Conservation (phyloP, 345 rosid species). For the Durio zibethinus region DNA sequence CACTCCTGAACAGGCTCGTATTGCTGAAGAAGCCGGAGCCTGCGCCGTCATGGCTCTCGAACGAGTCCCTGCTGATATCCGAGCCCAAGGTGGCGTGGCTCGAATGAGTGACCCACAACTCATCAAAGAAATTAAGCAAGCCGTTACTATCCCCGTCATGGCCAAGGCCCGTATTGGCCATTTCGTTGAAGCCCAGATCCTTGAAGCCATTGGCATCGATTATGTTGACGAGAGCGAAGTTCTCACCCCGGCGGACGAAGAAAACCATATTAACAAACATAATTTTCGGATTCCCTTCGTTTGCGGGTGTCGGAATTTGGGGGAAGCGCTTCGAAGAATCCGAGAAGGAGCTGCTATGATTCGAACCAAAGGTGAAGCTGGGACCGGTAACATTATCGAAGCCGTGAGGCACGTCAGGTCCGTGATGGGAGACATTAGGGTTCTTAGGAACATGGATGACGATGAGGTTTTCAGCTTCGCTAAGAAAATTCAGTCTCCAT, state of each 20-base stretch:
- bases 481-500: slow-evolving; percentile 61
- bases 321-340: slow-evolving; percentile 70
- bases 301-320: slow-evolving; percentile 77
- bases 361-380: slow-evolving; percentile 83
- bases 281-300: slow-evolving; percentile 80
- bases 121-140: slow-evolving; percentile 56
- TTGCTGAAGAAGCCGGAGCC: slow-evolving; percentile 78
- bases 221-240: slow-evolving; percentile 85
- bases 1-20: slow-evolving; percentile 64
- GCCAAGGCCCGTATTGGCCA: slow-evolving; percentile 80
- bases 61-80: slow-evolving; percentile 75
- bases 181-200: slow-evolving; percentile 76
- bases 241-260: slow-evolving; percentile 70
- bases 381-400: slow-evolving; percentile 72
- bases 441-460: slow-evolving; percentile 65
- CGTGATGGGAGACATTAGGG: slow-evolving; percentile 69
- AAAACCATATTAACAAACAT: slow-evolving; percentile 75
- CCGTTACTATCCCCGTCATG: slow-evolving; percentile 80
- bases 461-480: slow-evolving; percentile 72
- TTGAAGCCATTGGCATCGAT: slow-evolving; percentile 73
- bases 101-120: slow-evolving; percentile 76
- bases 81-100: slow-evolving; percentile 76
- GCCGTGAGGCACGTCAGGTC: slow-evolving; percentile 84
- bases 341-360: slow-evolving; percentile 91
- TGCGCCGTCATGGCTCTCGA: slow-evolving; percentile 85